Conservation (phyloP, 805 yeast genomes). For the Pichia manshurica region DNA sequence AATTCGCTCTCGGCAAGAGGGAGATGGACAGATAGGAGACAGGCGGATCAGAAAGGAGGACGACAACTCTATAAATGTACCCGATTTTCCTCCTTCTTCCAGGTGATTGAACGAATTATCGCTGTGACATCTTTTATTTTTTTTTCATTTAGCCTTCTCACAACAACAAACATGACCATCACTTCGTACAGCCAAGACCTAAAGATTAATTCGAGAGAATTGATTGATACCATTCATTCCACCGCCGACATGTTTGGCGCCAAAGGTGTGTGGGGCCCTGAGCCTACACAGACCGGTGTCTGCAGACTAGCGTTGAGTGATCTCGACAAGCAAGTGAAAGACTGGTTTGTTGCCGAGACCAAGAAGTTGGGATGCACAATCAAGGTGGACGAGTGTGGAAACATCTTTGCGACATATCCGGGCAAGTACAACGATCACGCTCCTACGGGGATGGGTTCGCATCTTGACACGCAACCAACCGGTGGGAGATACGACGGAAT, state of each 20-base stretch:
- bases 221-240: conserved; percentile 53
- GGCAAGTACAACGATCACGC: conserved; percentile 40
- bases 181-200: conserved; percentile 7
- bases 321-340: conserved; percentile 56
- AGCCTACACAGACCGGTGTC: conserved; percentile 57
- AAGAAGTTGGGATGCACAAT: conserved; percentile 50
- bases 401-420: conserved; percentile 60
- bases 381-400: conserved; percentile 60
- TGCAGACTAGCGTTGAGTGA: conserved; percentile 59
- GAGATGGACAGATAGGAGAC: too few relatives aligned
- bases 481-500: conserved; percentile 78
- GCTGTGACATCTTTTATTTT: too few relatives aligned
- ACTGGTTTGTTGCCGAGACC: conserved; percentile 57
- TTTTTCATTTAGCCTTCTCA: too few relatives aligned
- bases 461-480: conserved; percentile 71
- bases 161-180: conserved; percentile 5
- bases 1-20: too few relatives aligned
- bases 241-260: conserved; percentile 59
- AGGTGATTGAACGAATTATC: too few relatives aligned
- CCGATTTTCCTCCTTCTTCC: too few relatives aligned
- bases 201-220: conserved; percentile 17
- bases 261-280: conserved; percentile 54
- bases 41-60: too few relatives aligned
- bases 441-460: conserved; percentile 69
- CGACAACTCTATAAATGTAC: too few relatives aligned